A percentile compares a stretch with the other conserved stretches of the same genome.
Evolutionary conservation across 768 basidiomycete genomes (phyloP).

Genomic region (Mrakia gelida): DNA sequence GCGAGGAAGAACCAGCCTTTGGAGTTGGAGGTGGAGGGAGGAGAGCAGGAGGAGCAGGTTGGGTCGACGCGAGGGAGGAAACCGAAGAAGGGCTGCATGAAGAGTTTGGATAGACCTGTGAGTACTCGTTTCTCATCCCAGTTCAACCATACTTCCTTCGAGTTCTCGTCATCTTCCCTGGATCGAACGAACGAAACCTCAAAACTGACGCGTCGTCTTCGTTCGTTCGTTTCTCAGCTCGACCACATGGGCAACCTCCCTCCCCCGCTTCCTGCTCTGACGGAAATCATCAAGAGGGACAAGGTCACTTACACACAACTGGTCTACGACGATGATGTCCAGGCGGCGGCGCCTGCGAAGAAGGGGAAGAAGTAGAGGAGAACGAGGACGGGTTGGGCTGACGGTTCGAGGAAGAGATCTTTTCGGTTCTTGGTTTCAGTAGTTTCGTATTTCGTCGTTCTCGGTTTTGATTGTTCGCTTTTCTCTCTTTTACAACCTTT

Average conservation of each 20-base stretch:
- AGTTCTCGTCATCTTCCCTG: too few species aligned
- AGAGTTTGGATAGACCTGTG: neutral
- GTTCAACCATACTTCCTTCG: neutral
- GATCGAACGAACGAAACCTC: too few species aligned
- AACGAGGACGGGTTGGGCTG: neutral
- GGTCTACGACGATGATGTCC: conserved; percentile 31
- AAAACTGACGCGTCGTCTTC: neutral
- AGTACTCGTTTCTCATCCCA: neutral
- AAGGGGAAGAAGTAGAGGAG: conserved; percentile 22
- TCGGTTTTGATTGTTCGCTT: neutral
- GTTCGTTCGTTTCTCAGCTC: neutral
- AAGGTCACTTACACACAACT: conserved; percentile 27
- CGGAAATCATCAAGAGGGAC: conserved; percentile 26
- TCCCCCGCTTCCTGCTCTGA: conserved; percentile 13
- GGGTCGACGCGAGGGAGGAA: conserved; percentile 4
- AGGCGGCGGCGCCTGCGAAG: neutral
- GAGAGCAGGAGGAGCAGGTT: neutral
- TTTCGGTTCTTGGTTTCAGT: neutral
- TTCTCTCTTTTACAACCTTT: neutral
- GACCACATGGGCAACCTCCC: conserved; percentile 15
- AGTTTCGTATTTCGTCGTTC: neutral
- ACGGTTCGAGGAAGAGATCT: neutral
- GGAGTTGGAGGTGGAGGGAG: neutral
- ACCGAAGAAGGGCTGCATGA: conserved; percentile 14
- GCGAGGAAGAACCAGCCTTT: conserved; percentile 14